Conservation (phyloP, 2,329 filamentous ascomycete species). For the Pseudogymnoascus verrucosus region DNA sequence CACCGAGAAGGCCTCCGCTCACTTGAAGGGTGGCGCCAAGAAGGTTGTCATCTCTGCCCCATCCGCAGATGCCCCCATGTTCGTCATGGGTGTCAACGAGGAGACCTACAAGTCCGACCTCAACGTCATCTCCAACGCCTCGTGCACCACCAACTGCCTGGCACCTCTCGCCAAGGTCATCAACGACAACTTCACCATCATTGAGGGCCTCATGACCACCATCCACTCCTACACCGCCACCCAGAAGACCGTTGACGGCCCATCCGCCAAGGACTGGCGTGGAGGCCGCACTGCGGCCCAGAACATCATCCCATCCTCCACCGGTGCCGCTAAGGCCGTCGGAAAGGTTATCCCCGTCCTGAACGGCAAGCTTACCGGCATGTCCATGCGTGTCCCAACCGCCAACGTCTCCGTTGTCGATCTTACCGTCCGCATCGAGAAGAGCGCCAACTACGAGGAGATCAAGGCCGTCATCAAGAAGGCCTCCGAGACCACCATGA, state of each 20-base stretch:
- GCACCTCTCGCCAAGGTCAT: constrained; percentile 98
- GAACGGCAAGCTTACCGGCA: constrained; percentile 99
- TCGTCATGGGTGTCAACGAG: constrained; percentile 99
- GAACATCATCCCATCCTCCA: constrained; percentile 99
- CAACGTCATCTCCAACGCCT: constrained; percentile 96
- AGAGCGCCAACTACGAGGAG: constrained; percentile 76
- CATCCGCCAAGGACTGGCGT: constrained; percentile 98
- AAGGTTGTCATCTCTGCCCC: constrained; percentile 92
- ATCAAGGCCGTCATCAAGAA: constrained; percentile 92
- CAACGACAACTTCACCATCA: constrained; percentile 94
- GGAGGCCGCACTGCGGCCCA: constrained; percentile 97
- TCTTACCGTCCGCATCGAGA: constrained; percentile 89
- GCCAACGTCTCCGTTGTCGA: constrained; percentile 99
- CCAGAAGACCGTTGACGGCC: constrained; percentile 98
- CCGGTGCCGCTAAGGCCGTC: constrained; percentile 98
- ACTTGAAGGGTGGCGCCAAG: constrained; percentile 96
- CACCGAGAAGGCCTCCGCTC: constrained; percentile 86
- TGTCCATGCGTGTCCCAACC: constrained; percentile 98
- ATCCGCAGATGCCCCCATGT: constrained; percentile 96
- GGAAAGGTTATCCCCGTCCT: constrained; percentile 98
- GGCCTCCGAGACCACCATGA: constrained; percentile 73
- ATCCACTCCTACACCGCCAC: constrained; percentile 99
- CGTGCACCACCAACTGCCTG: constrained; percentile 99
- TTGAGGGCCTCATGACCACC: constrained; percentile 99
- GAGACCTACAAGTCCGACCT: constrained; percentile 84